Conservation (phyloP, 495 filamentous ascomycete genomes). For the Penicillium parvum region DNA sequence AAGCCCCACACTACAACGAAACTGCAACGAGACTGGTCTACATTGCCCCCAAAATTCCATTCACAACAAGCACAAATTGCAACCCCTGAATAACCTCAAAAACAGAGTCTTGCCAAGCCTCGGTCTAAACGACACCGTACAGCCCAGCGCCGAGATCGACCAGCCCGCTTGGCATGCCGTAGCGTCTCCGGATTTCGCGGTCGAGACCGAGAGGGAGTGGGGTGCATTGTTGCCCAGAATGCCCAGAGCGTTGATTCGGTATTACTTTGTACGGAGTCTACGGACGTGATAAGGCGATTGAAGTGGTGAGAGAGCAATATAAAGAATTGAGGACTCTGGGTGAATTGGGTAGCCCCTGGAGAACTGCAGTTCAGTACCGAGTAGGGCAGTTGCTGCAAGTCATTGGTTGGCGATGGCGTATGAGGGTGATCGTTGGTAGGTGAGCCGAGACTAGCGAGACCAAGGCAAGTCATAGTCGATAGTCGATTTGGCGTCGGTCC, state of each 20-base stretch:
- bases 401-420: background rate
- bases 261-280: no score
- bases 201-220: constrained; percentile 7
- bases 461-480: background rate
- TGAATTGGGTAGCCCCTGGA: background rate
- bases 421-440: background rate
- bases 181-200: constrained; percentile 4
- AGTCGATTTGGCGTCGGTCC: background rate
- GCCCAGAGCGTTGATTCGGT: no score
- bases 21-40: no score
- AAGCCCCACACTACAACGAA: no score
- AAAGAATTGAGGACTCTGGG: no score
- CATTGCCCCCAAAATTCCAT: no score
- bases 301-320: no score
- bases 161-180: constrained; percentile 8
- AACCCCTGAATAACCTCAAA: constrained; percentile 21
- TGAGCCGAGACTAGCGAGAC: constrained; percentile 4
- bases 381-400: background rate
- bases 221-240: constrained; percentile 1
- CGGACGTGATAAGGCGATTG: no score
- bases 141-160: constrained; percentile 18
- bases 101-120: constrained; percentile 19
- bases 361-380: background rate
- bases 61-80: background rate
- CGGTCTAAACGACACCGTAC: background rate